A percentile compares a stretch with the other conserved stretches of the same genome.
phyloP scores from a whole-genome alignment of 2,329 filamentous ascomycete genomes.

The Pseudogymnoascus sp. region DNA sequence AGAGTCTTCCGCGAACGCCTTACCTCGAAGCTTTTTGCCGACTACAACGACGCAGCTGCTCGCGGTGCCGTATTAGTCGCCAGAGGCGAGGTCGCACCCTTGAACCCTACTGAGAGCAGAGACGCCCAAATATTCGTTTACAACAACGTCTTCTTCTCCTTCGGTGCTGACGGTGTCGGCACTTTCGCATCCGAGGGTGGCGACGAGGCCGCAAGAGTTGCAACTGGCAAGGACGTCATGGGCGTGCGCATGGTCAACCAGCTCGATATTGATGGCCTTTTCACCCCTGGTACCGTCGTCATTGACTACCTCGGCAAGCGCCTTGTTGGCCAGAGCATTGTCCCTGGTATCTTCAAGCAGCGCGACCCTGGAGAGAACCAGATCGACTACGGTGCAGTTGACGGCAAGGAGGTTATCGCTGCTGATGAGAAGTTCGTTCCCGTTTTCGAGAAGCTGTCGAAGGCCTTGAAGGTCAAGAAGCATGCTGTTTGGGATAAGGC shows the following conservation, averaged over 20 bases:
- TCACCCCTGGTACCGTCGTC: constrained; percentile 91
- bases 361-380: constrained; percentile 95
- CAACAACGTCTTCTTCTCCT: constrained; percentile 99
- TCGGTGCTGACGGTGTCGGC: constrained; percentile 92
- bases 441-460: constrained; percentile 83
- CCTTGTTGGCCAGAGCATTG: constrained; percentile 94
- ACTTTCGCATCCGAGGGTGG: constrained; percentile 96
- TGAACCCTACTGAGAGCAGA: constrained; percentile 86
- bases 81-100: constrained; percentile 79
- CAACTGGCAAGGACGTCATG: constrained; percentile 91
- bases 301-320: constrained; percentile 96
- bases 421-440: constrained; percentile 78
- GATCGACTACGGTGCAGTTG: constrained; percentile 96
- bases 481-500: constrained; percentile 98
- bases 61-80: constrained; percentile 88
- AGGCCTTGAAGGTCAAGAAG: constrained; percentile 83
- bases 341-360: constrained; percentile 98
- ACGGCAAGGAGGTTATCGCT: constrained; percentile 91
- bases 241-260: constrained; percentile 95
- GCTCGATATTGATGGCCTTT: constrained; percentile 87
- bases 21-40: constrained; percentile 91
- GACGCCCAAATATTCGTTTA: constrained; percentile 99
- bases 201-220: constrained; percentile 90
- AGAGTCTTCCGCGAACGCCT: constrained; percentile 91
- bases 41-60: constrained; percentile 93